Base-by-base conservation (phyloP, 2,329 filamentous ascomycete species). In the Mycogone perniciosa region DNA sequence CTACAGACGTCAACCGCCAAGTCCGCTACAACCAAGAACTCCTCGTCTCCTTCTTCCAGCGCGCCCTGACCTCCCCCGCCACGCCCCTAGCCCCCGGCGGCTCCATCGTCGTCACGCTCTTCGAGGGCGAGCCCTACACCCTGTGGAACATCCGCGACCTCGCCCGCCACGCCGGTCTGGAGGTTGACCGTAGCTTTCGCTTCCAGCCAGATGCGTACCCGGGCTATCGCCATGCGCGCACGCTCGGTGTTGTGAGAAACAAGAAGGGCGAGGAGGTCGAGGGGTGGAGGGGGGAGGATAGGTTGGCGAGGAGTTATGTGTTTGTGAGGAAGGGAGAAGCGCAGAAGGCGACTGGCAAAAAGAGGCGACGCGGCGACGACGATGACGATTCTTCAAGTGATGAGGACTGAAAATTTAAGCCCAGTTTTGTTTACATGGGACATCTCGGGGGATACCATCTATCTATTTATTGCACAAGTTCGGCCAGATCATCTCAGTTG, bases 61-160 rank as follows among this genome's bases (percentile, higher is more conserved):
- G 74, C 50, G 76, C 79, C 1, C 67, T 76, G 26, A 48, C 57
- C 40, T 61, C 60, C 33, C 61, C 70, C 29, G 59, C 61, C 29
- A 54, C 57, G 26, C 62, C 57, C 31, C 62, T 70, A 31, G 62
- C 62, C 4, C 70, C 71, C 0, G 73, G 76, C 5, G 84, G 83
- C 34, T 65, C 79, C 59, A 83, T 96, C 48, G 70, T 96, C 47
- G 83, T 97, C 26, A 95, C 90, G 0, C 72, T 97, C 7, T 99
- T 99, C 66, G 92, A 96, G 67, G 88, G 87, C 52, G 86, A 95
- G 67, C 93, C 93, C 0, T 99, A 99, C 67, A 92, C 89, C 2
- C 77, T 96, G 1, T 99, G 93, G 93, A 96, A 97, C 71, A 79
- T 97, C 29, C 81, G 85, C 34, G 92, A 96, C 71, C 75, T 99